Evolutionary conservation across 805 yeast species (phyloP), one percentile per base, ranked within the genome.

Genomic region (Starmerella cellae): DNA sequence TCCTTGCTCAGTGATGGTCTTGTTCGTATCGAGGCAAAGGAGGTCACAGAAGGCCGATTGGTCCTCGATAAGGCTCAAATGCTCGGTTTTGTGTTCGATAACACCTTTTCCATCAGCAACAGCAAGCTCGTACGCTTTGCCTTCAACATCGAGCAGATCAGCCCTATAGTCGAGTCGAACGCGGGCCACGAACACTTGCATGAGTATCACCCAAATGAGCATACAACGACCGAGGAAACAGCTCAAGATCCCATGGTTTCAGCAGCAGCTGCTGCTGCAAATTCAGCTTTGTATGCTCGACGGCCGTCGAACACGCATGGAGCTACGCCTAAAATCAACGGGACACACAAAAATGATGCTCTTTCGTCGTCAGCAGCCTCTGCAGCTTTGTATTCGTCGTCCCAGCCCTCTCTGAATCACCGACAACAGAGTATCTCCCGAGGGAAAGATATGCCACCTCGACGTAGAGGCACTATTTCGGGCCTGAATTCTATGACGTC

Each of bases 31-130:
- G 60, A 62, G 14, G 76, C 78, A 1, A 77, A 76, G 48, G 79
- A 77, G 47, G 60, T 75, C 54, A 69, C 72, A 40, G 74, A 74
- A 38, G 94, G 87, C 1, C 66, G 68, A n/a, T 78, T 78, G 2
- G 60, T 60, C 2, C 65, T 68, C 20, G 52, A 51, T 10, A 39
- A 48, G 22, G 81, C 78, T 8, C 88, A 88, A 1, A 71, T 78
- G 54, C 80, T 73, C 61, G 96, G 95, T 0, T 82, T 88, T 58
- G 79, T 91, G 21, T 80, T 88, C 56, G 97, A 88, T 61, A 88
- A 88, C 62, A 80, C 94, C 0, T 83, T 85, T 53, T 79, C 95
- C 26, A 84, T 82, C 55, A 82, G 79, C 26, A 79, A 77, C 19
- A 77, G 84, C 37, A 91, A 88, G 60, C 83, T 80, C 46, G 75